Evolutionary conservation across 2,329 filamentous ascomycete species (phyloP), one percentile per base, ranked within the genome.

Genomic region (Pseudogymnoascus sp.): DNA sequence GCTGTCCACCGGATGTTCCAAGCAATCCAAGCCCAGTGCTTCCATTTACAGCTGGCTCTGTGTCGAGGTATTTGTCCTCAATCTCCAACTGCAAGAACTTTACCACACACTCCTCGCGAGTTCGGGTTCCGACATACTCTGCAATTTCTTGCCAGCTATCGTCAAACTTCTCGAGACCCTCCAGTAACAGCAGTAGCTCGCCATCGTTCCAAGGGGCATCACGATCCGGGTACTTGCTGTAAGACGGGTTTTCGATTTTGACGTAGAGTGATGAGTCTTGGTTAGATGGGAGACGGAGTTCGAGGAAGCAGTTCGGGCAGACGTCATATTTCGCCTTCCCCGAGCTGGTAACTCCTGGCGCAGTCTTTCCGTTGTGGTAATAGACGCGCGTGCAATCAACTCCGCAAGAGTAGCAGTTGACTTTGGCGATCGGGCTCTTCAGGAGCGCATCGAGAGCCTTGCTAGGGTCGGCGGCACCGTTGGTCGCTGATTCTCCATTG

Each of bases 41-140:
- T 76, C 80, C 79, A 64, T 78, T 80, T 62, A 83, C 75, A 9
- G 75, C 70, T 6, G 83, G 80, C 70, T 93, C 88, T 6, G 91
- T 86, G 70, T 97, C 93, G 8, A 97, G 80, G 72, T 97, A 99
- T 75, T 96, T 96, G 78, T 97, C 93, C 75, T 97, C 95, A 66
- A 99, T 99, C 69, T 97, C 93, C 37, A 99, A 82, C 73, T 97
- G 92, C 67, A 99, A 77, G 79, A 99, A 99, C 74, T 97, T 95
- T 70, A 97, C 83, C 14, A 97, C 93, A 74, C 95, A 99, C 77
- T 99, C 93, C 75, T 99, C 96, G 62, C 91, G 84, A 1, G 92
- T 96, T 65, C 93, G 88, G 2, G 91, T 96, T 59, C 90, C 90
- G 46, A 99, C 95, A 72, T 97, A 90, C 66, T 93, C 91, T 1